These are phyloP conservation scores for Coemansia sp. DNA, from an alignment of 192 early-diverging fungal species.

Conservation along the genomic window DNA sequence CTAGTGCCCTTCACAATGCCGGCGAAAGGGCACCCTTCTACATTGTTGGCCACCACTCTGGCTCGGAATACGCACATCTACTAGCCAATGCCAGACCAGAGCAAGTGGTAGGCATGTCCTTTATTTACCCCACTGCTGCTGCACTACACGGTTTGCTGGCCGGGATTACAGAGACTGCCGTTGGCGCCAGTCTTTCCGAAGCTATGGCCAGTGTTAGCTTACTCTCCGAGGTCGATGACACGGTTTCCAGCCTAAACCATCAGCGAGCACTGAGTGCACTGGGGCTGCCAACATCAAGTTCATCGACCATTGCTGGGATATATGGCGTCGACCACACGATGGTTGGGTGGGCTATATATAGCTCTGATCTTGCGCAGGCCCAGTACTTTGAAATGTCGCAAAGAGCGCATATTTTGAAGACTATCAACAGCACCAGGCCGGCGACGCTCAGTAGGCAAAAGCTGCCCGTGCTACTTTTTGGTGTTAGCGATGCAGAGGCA, in stretches of 20 bases:
- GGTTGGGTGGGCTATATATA: slow-evolving; percentile 22
- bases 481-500: slow-evolving; percentile 2
- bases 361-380: slow-evolving; percentile 24
- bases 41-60: slow-evolving; percentile 35
- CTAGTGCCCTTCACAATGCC: slow-evolving; percentile 3
- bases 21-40: slow-evolving; percentile 38
- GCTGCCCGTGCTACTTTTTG: slow-evolving; percentile 25
- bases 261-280: slow-evolving; percentile 25
- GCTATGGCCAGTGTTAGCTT: slow-evolving; percentile 4
- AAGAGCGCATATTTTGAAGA: background rate
- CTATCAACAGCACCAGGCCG: background rate
- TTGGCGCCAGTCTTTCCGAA: background rate
- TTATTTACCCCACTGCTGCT: slow-evolving; percentile 26
- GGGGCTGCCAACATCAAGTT: slow-evolving; percentile 14
- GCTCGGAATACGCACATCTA: slow-evolving; percentile 33
- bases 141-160: slow-evolving; percentile 19
- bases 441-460: background rate
- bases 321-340: slow-evolving; percentile 4
- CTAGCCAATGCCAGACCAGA: slow-evolving; percentile 14
- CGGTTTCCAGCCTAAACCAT: slow-evolving; percentile 1
- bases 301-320: slow-evolving; percentile 2
- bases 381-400: slow-evolving; percentile 31
- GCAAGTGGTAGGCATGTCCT: slow-evolving; percentile 27
- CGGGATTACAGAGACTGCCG: background rate
- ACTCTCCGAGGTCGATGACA: slow-evolving; percentile 3